Evolutionary conservation across 164 flowering plant genomes (phyloP).

Genomic region (Piper longum): DNA sequence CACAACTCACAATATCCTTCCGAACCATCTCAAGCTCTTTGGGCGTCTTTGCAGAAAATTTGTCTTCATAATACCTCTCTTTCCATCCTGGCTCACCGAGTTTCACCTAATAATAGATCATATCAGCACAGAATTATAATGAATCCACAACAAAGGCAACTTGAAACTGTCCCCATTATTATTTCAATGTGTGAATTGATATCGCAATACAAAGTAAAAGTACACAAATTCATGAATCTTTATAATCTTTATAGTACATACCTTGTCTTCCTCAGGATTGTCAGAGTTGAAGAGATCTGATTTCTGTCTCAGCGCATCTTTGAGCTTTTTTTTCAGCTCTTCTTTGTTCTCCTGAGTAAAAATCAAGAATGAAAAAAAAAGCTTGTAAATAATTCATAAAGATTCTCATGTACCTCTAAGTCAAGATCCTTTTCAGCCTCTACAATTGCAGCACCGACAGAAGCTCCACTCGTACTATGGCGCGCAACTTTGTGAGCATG

Average conservation of each 20-base stretch:
- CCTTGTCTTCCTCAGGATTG: constrained; percentile 82
- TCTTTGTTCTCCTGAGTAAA: constrained; percentile 54
- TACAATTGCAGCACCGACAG: constrained; percentile 92
- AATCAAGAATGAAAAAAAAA: not conserved
- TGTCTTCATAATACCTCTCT: constrained; percentile 89
- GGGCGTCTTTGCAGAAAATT: constrained; percentile 55
- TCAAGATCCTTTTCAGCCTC: constrained; percentile 80
- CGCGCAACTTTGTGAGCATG: constrained; percentile 40
- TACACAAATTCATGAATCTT: not conserved
- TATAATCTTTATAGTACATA: constrained; percentile 5
- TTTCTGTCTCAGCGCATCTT: constrained; percentile 66
- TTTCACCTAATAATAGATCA: constrained; percentile 40
- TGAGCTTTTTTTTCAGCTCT: constrained; percentile 72
- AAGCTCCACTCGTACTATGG: constrained; percentile 36
- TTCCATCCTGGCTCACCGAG: constrained; percentile 96
- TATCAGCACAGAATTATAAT: not conserved
- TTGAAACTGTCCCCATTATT: no score
- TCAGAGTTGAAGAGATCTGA: constrained; percentile 58
- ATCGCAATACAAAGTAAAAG: no score
- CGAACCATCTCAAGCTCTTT: constrained; percentile 60
- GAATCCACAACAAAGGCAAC: no score
- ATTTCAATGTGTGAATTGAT: no score
- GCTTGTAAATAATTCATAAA: constrained; percentile 18
- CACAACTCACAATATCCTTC: constrained; percentile 75
- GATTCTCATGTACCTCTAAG: constrained; percentile 55